Conservation (phyloP, 2,329 filamentous ascomycete genomes). For the Pseudogymnoascus sp. region DNA sequence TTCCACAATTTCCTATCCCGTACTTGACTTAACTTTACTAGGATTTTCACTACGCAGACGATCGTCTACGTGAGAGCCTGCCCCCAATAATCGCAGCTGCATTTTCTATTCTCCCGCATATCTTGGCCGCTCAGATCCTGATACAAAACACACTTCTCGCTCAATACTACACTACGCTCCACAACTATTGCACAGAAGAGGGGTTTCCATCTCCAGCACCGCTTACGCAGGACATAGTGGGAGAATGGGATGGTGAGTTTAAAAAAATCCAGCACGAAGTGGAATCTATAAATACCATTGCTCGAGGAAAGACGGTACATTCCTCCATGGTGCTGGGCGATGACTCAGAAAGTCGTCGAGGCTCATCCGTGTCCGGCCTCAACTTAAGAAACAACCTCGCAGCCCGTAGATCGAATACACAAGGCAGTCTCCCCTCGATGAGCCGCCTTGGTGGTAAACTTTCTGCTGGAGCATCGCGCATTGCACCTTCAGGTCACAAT, state of each 20-base stretch:
- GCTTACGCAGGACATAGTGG: slow-evolving; percentile 61
- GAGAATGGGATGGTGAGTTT: slow-evolving; percentile 55
- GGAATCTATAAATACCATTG: slow-evolving; percentile 56
- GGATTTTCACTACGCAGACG: slow-evolving; percentile 68
- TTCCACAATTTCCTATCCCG: neutral
- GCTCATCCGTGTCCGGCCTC: slow-evolving; percentile 23
- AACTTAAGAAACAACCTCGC: slow-evolving; percentile 32
- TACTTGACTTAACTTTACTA: slow-evolving; percentile 27
- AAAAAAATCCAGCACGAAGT: slow-evolving; percentile 55
- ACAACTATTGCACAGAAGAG: slow-evolving; percentile 62
- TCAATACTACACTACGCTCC: slow-evolving; percentile 67
- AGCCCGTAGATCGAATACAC: slow-evolving; percentile 32
- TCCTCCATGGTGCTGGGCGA: slow-evolving; percentile 37
- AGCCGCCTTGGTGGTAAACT: slow-evolving; percentile 27
- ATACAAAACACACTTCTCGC: slow-evolving; percentile 71
- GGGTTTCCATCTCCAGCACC: slow-evolving; percentile 64
- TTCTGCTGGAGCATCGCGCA: slow-evolving; percentile 23
- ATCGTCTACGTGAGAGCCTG: slow-evolving; percentile 60
- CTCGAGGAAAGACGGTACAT: slow-evolving; percentile 57
- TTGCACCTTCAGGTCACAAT: slow-evolving; percentile 10
- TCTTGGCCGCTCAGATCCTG: slow-evolving; percentile 61
- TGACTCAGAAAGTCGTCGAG: slow-evolving; percentile 22
- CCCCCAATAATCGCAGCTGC: slow-evolving; percentile 62
- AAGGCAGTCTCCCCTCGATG: slow-evolving; percentile 31
- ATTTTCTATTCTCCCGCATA: slow-evolving; percentile 63